Evolutionary conservation across 495 filamentous ascomycete species (phyloP), one percentile per base, ranked within the genome.

Genomic region (Hypoxylon trugodes): DNA sequence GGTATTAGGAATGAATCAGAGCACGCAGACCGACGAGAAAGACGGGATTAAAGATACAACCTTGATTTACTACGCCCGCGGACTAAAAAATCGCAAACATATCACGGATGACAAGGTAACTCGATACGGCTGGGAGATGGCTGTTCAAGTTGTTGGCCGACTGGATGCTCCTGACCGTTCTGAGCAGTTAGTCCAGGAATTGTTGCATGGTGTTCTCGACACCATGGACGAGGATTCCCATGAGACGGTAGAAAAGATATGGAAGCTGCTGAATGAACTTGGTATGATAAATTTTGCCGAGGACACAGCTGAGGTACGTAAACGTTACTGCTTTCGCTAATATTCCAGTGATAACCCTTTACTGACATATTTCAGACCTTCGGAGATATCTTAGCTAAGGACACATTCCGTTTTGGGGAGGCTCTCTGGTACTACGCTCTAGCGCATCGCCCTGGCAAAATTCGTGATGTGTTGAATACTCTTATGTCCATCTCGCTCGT

Each of bases 391-490:
- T 81, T 93, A 37, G 81, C 84, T 2, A 77, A 85, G 24, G 82
- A 82, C 4, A 85, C 89, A 3, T 81, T 90, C 59, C 83, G 86
- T 32, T 96, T 93, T 65, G 93, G 93, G 40, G 82, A 89, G 35
- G 89, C 91, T 5, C 83, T 97, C 25, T 83, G 92, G 69, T 96
- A 93, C 79, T 96, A 92, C 72, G 87, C 93, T 35, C 86, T 93
- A 8, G 89, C 91, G 0, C 90, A 90, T 62, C 83, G 83, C 38
- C 77, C 84, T 5, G 78, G 80, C 59, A 95, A 94, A 75, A 84
- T 96, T 59, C 88, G 89, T 68, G 85, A 90, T 43, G 88, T 96
- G 18, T 81, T 94, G 19, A 88, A 93, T 68, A 83, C 93, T n/a
- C 83, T 97, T 28, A 93, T 91, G 68, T 92, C 92, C 1, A 87